Percentiles rank a stretch among this genome's conserved stretches.
Evolutionary conservation across 768 basidiomycete genomes (phyloP).

Genomic region (Boletus subparvulus): DNA sequence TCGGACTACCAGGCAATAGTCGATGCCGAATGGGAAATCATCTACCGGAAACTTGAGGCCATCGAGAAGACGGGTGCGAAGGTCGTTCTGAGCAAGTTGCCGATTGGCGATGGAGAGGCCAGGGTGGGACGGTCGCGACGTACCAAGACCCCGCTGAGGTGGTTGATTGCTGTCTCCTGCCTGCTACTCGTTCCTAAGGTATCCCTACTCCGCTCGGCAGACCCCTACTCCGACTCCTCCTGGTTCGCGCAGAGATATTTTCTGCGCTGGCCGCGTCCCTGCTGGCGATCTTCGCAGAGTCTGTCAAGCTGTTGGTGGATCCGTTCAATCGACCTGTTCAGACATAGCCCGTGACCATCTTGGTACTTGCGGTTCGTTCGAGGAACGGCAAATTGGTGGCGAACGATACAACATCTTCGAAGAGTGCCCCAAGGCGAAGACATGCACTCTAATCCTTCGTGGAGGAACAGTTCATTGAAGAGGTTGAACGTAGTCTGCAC

Average conservation of each 20-base stretch:
- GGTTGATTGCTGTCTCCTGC: no score
- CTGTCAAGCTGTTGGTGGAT: slow-evolving; percentile 93
- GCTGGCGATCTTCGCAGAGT: slow-evolving; percentile 90
- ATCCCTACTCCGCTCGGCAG: no score
- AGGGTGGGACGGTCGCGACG: no score
- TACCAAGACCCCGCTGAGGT: no score
- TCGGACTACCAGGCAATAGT: slow-evolving; percentile 99
- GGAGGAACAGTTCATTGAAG: slow-evolving; percentile 99
- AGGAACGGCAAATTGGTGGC: slow-evolving; percentile 94
- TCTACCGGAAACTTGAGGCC: slow-evolving; percentile 94
- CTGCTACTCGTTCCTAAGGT: no score
- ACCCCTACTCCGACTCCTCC: no score
- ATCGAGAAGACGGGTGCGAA: slow-evolving; percentile 96
- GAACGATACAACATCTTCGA: slow-evolving; percentile 96
- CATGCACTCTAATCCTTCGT: slow-evolving; percentile 90
- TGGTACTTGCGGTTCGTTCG: slow-evolving; percentile 89
- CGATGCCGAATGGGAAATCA: slow-evolving; percentile 99
- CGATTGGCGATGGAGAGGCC: slow-evolving; percentile 98
- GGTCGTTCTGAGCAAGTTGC: slow-evolving; percentile 95
- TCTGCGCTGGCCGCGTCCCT: slow-evolving; percentile 95
- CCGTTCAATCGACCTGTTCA: slow-evolving; percentile 92
- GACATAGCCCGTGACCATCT: slow-evolving; percentile 90
- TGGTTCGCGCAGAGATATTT: slow-evolving; percentile 99
- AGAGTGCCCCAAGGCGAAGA: slow-evolving; percentile 90
- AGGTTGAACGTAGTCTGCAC: slow-evolving; percentile 95